Base-by-base conservation (phyloP, 441 rosid genomes). In the Syzygium syzygioides region DNA sequence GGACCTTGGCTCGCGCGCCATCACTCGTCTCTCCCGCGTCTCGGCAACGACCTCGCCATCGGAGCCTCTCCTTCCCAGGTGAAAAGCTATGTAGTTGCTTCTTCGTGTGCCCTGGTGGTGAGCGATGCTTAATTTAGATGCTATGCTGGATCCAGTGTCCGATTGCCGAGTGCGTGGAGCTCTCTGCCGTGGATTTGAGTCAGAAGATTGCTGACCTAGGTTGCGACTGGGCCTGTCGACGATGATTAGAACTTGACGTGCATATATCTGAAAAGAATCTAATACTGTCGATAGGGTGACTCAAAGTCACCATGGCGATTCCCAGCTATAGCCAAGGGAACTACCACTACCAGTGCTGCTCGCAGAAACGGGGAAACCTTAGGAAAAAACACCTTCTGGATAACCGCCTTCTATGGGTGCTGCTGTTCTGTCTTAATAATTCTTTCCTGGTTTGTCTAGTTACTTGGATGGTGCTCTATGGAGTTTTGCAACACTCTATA, bases 31-130 rank as follows among this genome's bases (percentile, higher is more conserved):
- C 88, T 95, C 97, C 10, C 98, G 99, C 56, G 90, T 37, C 37
- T 97, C 86, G 98, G 96, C 17, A 97, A 94, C 93, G 98, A 98
- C 94, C 98, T 97, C 86, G 94, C 92, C 55, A 90, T 95, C 62
- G 95, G 94, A 92, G 96, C 96, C 79, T 94, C 98, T 62, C 91
- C 96, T 85, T 93, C 95, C 79, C 95, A 2, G 94, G 68, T 62
- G 68, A 62, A 62, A 62, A 62, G 68, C 9, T 14, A 62, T n/a
- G 68, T 1, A 4, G 5, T 62, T n/a, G 68, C 34, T 62, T 14
- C 0, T 1, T 62, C 26, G 37, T 37, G 19, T 14, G 68, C 34
- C 68, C 34, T 37, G 3, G 37, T 62, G 68, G n/a, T 7, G 34
- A 62, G 68, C 14, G 34, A 62, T n/a, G 68, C 68, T 14, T 62